A percentile compares a stretch with the other conserved stretches of the same genome.
Evolutionary conservation across 768 basidiomycete genomes (phyloP).

Genomic region (Neoboletus subvelutipes): DNA sequence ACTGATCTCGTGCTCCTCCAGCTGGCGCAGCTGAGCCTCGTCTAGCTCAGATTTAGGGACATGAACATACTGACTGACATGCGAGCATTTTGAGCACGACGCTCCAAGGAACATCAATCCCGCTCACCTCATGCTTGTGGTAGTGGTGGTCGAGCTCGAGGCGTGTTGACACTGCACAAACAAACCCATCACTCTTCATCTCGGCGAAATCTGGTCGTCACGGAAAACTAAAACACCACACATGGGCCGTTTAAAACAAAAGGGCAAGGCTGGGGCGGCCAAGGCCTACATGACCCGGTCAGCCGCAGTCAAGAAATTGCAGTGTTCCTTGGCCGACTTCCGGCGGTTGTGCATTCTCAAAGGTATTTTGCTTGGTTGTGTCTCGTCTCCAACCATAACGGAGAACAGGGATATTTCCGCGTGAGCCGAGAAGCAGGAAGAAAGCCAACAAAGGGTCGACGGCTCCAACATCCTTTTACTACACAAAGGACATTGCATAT

Average conservation of each 20-base stretch:
- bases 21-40: constrained; percentile 91
- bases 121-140: constrained; percentile 35
- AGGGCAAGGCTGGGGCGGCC: constrained; percentile 89
- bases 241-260: constrained; percentile 79
- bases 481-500: constrained; percentile 96
- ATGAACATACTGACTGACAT: constrained; percentile 88
- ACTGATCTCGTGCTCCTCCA: constrained; percentile 98
- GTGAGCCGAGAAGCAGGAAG: constrained; percentile 89
- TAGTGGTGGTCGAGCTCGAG: constrained; percentile 9
- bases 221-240: background rate
- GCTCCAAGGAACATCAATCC: background rate
- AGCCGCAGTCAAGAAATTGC: constrained; percentile 89
- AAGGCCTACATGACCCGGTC: constrained; percentile 92
- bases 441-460: constrained; percentile 97
- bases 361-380: constrained; percentile 49
- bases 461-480: constrained; percentile 97
- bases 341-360: constrained; percentile 95
- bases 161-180: constrained; percentile 34
- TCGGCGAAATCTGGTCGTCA: background rate
- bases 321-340: constrained; percentile 96
- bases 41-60: constrained; percentile 97
- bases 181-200: constrained; percentile 17
- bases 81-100: constrained; percentile 6
- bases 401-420: constrained; percentile 86
- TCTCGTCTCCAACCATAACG: constrained; percentile 10